These are phyloP conservation scores for Saccharomyces hybrid DNA, from an alignment of 1,139 yeast genomes.

Conservation along the genomic window DNA sequence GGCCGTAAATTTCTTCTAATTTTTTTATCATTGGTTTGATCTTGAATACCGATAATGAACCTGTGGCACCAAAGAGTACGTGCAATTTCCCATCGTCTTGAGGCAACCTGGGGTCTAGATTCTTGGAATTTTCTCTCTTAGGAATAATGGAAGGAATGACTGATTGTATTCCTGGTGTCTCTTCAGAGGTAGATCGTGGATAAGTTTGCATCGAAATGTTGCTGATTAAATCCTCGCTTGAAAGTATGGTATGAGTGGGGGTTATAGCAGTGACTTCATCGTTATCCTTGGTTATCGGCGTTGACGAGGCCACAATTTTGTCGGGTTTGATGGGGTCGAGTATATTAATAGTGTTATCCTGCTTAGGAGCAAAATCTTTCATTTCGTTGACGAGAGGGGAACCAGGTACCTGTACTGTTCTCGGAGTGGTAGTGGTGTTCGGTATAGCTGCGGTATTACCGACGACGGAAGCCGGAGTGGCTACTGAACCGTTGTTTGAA, in stretches of 20 bases:
- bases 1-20: constrained; percentile 67
- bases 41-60: constrained; percentile 72
- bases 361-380: background rate
- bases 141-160: constrained; percentile 14
- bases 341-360: background rate
- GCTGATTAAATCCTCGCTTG: background rate
- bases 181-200: background rate
- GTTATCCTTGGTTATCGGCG: background rate
- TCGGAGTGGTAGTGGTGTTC: background rate
- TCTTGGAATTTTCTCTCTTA: constrained; percentile 42
- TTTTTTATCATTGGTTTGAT: constrained; percentile 66
- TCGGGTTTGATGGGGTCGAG: background rate
- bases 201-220: background rate
- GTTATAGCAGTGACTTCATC: background rate
- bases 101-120: constrained; percentile 69
- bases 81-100: constrained; percentile 87
- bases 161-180: background rate
- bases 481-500: background rate
- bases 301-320: background rate
- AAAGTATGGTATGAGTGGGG: constrained; percentile 13
- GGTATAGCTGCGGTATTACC: background rate
- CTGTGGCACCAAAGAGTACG: constrained; percentile 80
- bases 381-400: background rate
- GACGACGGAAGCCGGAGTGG: background rate
- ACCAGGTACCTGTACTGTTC: background rate